Base-by-base conservation (phyloP, 805 yeast species). In the Lipomyces sp. region DNA sequence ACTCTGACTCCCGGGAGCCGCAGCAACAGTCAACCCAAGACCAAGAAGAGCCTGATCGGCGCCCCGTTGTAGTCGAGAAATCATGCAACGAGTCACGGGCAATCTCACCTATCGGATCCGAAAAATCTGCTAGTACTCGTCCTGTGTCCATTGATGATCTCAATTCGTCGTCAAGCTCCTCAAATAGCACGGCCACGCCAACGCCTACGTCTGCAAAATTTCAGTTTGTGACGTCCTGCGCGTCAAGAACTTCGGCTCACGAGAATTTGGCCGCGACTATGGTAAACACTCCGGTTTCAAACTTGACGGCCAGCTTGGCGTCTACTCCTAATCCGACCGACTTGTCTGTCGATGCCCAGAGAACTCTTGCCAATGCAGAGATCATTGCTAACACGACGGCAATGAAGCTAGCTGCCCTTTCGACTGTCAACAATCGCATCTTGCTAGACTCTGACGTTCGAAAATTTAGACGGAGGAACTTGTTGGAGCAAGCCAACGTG, bases 371-470 rank as follows among this genome's bases (percentile, higher is more conserved):
- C 56, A 74, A 71, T 60, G 73, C 73, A 13, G 78, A 76, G 62
- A 75, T 77, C 32, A 64, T 69, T 35, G 69, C 75, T 7, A 70
- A 64, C 62, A 62, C 74, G 30, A 81, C 82, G 37, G 84, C 85
- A n/a, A 77, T 84, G 76, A 87, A 87, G 73, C 77, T 87, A 69
- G 89, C 89, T 4, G 91, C 91, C 0, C 80, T 87, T 64, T 84
- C 87, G 33, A 87, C 91, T 2, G 87, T 87, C 67, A 85, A 85
- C 75, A 82, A 84, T 6, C 76, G 90, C 30, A 86, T 76, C 3
- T 77, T 78, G 56, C 73, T 81, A 35, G 84, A 81, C 68, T 76
- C 80, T 4, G 77, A 76, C 62, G 78, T 71, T 45, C 72, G 72
- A 57, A 74, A 74, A 67, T 73, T 69, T 62, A 69, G 75, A 2